Percentiles rank a stretch among this genome's conserved stretches.
Conservation (phyloP, 2,329 filamentous ascomycete genomes). For the Helotiales sp. region DNA sequence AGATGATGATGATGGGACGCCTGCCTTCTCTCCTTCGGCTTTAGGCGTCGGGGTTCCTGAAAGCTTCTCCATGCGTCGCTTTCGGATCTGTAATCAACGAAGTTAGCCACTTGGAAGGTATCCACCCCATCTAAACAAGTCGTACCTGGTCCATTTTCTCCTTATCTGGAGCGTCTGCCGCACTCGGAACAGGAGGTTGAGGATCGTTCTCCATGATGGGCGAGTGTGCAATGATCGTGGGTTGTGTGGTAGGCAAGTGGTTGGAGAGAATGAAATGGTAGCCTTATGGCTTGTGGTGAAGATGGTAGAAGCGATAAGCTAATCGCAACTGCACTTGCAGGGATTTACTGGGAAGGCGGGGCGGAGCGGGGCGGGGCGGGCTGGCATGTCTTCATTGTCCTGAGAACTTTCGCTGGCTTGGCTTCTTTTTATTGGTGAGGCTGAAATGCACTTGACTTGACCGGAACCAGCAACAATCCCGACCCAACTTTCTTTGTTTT, state of each 20-base stretch:
- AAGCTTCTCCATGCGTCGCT: conserved; percentile 34
- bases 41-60: conserved; percentile 34
- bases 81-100: conserved; percentile 31
- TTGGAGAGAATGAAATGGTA: too few relatives aligned
- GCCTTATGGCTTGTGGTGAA: conserved; percentile 22
- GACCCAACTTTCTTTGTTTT: background rate
- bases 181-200: conserved; percentile 24
- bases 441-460: background rate
- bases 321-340: conserved; percentile 8
- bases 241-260: background rate
- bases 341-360: background rate
- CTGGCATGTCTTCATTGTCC: background rate
- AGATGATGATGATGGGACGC: conserved; percentile 21
- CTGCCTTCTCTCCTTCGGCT: conserved; percentile 17
- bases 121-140: conserved; percentile 19
- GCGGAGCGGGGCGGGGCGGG: background rate
- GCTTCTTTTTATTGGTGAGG: conserved; percentile 1
- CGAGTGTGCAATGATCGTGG: background rate
- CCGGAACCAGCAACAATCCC: background rate
- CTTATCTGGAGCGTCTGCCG: conserved; percentile 58
- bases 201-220: conserved; percentile 39
- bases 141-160: conserved; percentile 62
- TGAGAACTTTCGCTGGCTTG: background rate
- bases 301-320: conserved; percentile 20
- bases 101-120: conserved; percentile 21